Evolutionary conservation across 2,329 filamentous ascomycete genomes (phyloP), one percentile per base, ranked within the genome.

Genomic region (Fusarium sp.): DNA sequence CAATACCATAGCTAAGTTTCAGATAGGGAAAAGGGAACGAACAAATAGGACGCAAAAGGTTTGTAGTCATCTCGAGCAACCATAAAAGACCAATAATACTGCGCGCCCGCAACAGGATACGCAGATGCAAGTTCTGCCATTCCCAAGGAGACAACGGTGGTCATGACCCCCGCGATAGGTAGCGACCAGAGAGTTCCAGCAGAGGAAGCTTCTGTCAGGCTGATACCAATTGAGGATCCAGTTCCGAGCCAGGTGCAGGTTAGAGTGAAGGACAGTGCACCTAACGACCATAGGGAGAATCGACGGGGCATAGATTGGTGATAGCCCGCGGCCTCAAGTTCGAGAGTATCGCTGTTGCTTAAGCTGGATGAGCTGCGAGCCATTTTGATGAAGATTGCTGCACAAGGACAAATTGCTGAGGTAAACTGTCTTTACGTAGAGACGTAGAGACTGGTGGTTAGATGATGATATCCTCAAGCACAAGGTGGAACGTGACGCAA

Each of bases 221-320:
- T 72, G 13, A 74, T 75, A 6, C 76, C 76, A 10, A 78, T 58
- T 0, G 75, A 77, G 1, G 74, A 73, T 11, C 76, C 76, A 1
- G 74, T 71, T 7, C 76, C 75, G 6, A 75, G 66, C 76, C 76
- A 78, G 3, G 76, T 77, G 14, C 75, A 77, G 5, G 74, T 78
- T 31, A 78, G 13, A 1, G 76, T 76, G 39, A 76, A 78, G 1
- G 76, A 76, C 2, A 78, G 42, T 8, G 76, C 73, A 1, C 70
- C 65, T 0, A 78, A 26, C 7, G 74, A 74, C 56, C 69, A 72
- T 1, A 72, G 51, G 4, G 76, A 77, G 58, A 78, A 78, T 11
- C 73, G 75, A 0, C 76, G 70, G 13, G 76, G 76, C 76, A 78
- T 78, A n/a, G 69, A 66, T 28, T 72, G 74, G 7, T 48, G 46